Conservation (phyloP, 768 basidiomycete genomes). For the Termitomyces sp. region DNA sequence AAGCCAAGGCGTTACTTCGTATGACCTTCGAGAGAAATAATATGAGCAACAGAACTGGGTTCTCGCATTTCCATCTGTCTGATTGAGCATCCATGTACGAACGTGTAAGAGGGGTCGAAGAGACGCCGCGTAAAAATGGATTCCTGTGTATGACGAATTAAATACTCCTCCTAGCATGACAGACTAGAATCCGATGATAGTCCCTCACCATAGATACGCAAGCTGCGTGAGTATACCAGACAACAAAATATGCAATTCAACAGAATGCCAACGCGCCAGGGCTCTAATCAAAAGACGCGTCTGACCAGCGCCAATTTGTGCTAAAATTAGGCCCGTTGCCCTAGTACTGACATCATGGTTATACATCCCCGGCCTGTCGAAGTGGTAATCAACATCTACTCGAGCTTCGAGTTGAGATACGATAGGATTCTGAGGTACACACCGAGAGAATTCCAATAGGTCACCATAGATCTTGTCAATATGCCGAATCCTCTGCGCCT, state of each 20-base stretch:
- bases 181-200: no score
- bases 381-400: background rate
- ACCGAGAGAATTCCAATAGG: no score
- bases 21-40: slow-evolving; percentile 15
- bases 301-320: no score
- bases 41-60: slow-evolving; percentile 7
- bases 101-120: slow-evolving; percentile 11
- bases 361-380: slow-evolving; percentile 14
- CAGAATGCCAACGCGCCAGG: slow-evolving; percentile 8
- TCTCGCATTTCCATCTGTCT: background rate
- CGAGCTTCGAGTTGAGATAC: background rate
- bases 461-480: no score
- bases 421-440: no score
- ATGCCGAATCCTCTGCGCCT: no score
- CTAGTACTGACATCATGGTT: slow-evolving; percentile 3
- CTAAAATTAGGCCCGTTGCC: slow-evolving; percentile 8
- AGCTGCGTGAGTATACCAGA: slow-evolving; percentile 10
- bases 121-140: slow-evolving; percentile 10
- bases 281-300: slow-evolving; percentile 10
- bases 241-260: slow-evolving; percentile 13
- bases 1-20: slow-evolving; percentile 1
- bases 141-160: slow-evolving; percentile 3
- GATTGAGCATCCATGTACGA: background rate
- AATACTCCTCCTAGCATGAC: background rate
- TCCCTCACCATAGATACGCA: slow-evolving; percentile 11